Evolutionary conservation across 2,329 filamentous ascomycete species (phyloP).

Genomic region (Exophiala spinifera): DNA sequence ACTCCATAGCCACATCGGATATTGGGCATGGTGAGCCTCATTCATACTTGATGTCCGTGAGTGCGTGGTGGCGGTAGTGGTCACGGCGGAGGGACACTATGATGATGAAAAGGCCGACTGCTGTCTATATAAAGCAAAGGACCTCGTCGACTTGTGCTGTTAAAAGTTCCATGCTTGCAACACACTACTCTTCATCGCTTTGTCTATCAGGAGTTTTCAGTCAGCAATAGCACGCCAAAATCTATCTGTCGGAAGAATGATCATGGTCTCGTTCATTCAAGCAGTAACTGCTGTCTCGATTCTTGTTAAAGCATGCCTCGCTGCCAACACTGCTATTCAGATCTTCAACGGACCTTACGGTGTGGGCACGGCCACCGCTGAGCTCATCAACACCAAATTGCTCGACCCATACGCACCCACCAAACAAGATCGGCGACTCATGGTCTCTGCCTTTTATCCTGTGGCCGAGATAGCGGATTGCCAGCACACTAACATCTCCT

Average conservation of each 20-base stretch:
- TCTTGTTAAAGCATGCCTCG: background rate
- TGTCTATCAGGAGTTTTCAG: too few relatives aligned
- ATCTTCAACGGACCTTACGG: background rate
- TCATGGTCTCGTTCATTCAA: background rate
- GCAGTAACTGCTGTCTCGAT: background rate
- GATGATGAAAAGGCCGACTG: too few relatives aligned
- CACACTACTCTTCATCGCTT: too few relatives aligned
- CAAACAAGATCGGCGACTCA: background rate
- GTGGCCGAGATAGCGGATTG: background rate
- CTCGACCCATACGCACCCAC: background rate
- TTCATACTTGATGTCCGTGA: too few relatives aligned
- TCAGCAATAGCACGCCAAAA: too few relatives aligned
- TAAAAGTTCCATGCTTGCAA: too few relatives aligned
- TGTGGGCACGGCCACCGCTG: background rate
- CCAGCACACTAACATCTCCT: slow-evolving; percentile 11
- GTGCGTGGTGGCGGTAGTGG: too few relatives aligned
- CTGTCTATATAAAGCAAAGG: background rate
- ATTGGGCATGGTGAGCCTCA: too few relatives aligned
- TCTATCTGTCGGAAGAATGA: too few relatives aligned
- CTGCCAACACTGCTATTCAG: background rate
- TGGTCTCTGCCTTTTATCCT: background rate
- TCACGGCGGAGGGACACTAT: too few relatives aligned
- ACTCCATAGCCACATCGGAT: too few relatives aligned
- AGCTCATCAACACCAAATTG: background rate
- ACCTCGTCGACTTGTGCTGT: too few relatives aligned